Evolutionary conservation across 345 rosid species (phyloP).

Genomic region (Kernera saxatilis): DNA sequence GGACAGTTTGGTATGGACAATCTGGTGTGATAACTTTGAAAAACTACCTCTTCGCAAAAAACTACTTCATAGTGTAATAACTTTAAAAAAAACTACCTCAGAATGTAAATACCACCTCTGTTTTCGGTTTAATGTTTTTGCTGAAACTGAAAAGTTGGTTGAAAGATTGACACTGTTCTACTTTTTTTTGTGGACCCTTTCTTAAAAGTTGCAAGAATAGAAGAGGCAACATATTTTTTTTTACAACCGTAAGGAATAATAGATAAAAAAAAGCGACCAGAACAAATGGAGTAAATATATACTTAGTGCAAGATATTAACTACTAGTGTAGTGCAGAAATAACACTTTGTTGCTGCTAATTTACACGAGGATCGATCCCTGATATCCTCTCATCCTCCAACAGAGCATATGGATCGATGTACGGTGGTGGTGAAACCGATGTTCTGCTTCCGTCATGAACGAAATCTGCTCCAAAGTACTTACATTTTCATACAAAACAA

Average conservation of each 20-base stretch:
- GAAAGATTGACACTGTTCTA: not conserved
- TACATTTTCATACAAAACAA: not conserved
- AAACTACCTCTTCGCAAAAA: too few species aligned
- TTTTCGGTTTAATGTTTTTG: too few species aligned
- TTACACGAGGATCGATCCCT: slow-evolving; percentile 47
- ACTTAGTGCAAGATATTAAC: not conserved
- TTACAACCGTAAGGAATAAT: not conserved
- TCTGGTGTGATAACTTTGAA: too few species aligned
- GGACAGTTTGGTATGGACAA: too few species aligned
- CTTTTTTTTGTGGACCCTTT: not conserved
- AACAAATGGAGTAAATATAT: not conserved
- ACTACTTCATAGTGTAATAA: too few species aligned
- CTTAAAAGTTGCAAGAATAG: not conserved
- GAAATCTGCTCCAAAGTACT: slow-evolving; percentile 76
- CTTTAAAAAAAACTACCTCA: too few species aligned
- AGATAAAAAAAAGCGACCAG: not conserved
- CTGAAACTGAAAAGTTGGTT: too few species aligned
- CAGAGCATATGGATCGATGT: slow-evolving; percentile 64
- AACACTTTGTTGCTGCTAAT: slow-evolving; percentile 26
- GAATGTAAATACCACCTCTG: too few species aligned
- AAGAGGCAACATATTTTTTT: not conserved
- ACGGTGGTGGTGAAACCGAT: slow-evolving; percentile 46
- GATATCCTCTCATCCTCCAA: slow-evolving; percentile 83
- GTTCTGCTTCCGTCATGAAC: slow-evolving; percentile 55
- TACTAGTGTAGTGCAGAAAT: not conserved